These are phyloP conservation scores for Agaricus subrufescens DNA, from an alignment of 768 basidiomycete species.

Conservation along the genomic window DNA sequence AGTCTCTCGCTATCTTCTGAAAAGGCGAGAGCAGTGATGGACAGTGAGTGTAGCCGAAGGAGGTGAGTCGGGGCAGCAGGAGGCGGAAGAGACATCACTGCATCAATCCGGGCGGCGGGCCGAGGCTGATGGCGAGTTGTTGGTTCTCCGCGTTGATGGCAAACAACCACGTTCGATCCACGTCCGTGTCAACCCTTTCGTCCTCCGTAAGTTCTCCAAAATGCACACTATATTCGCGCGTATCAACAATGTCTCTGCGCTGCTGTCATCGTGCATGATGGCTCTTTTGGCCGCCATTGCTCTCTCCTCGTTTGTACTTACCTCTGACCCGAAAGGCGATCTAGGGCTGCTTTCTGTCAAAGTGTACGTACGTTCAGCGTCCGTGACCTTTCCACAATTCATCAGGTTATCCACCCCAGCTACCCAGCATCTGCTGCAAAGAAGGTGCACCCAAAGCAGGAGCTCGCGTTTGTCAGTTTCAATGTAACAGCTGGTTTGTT, in stretches of 20 bases:
- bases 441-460: slow-evolving; percentile 61
- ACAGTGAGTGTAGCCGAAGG: slow-evolving; percentile 66
- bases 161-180: too few species aligned
- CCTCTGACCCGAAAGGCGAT: slow-evolving; percentile 50
- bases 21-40: slow-evolving; percentile 56
- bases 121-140: neutral
- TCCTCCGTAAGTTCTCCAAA: neutral
- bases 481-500: slow-evolving; percentile 69
- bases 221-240: slow-evolving; percentile 75
- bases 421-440: slow-evolving; percentile 36
- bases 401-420: slow-evolving; percentile 21
- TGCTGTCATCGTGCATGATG: slow-evolving; percentile 75
- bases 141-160: neutral
- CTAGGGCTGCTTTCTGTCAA: slow-evolving; percentile 62
- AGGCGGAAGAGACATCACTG: slow-evolving; percentile 17
- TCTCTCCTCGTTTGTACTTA: slow-evolving; percentile 66
- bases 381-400: neutral
- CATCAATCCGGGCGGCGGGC: neutral
- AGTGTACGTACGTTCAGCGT: slow-evolving; percentile 51
- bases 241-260: slow-evolving; percentile 68
- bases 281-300: slow-evolving; percentile 65
- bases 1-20: slow-evolving; percentile 74
- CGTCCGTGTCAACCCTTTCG: too few species aligned
- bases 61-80: slow-evolving; percentile 67
- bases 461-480: slow-evolving; percentile 78